Evolutionary conservation across 208 protist species (phyloP).

Genomic region (Crithidia thermophila): DNA sequence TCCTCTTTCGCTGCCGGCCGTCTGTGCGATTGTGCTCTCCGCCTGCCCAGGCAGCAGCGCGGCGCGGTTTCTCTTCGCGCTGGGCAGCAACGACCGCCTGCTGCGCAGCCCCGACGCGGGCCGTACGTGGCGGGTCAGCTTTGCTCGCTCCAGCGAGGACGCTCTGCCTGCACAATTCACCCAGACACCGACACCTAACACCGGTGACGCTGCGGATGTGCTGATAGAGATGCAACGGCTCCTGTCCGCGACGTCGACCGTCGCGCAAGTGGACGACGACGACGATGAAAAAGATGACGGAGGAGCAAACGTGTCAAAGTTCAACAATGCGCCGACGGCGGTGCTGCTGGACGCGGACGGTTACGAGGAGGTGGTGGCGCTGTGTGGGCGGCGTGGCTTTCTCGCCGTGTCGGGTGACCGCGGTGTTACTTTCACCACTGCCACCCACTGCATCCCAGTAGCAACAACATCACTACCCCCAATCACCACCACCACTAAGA

Average conservation of each 20-base stretch:
- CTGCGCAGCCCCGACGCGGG: slow-evolving; percentile 74
- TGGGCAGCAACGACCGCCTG: slow-evolving; percentile 51
- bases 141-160: slow-evolving; percentile 5
- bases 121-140: slow-evolving; percentile 49
- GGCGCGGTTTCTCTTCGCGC: slow-evolving; percentile 71
- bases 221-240: slow-evolving; percentile 22
- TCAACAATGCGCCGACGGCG: slow-evolving; percentile 11
- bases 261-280: slow-evolving; percentile 12
- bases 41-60: slow-evolving; percentile 35
- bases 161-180: slow-evolving; percentile 4
- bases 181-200: neutral
- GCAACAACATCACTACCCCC: too few relatives aligned
- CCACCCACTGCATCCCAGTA: slow-evolving; percentile 7
- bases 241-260: slow-evolving; percentile 7
- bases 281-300: neutral
- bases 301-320: neutral
- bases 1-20: slow-evolving; percentile 27
- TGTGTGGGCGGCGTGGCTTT: slow-evolving; percentile 50
- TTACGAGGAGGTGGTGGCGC: slow-evolving; percentile 47
- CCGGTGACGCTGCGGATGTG: neutral
- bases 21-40: slow-evolving; percentile 32
- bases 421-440: slow-evolving; percentile 56
- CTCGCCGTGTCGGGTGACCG: slow-evolving; percentile 72
- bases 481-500: neutral
- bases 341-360: too few relatives aligned